Evolutionary conservation across 2,329 filamentous ascomycete genomes (phyloP).

Genomic region (Penicillium concentricum): DNA sequence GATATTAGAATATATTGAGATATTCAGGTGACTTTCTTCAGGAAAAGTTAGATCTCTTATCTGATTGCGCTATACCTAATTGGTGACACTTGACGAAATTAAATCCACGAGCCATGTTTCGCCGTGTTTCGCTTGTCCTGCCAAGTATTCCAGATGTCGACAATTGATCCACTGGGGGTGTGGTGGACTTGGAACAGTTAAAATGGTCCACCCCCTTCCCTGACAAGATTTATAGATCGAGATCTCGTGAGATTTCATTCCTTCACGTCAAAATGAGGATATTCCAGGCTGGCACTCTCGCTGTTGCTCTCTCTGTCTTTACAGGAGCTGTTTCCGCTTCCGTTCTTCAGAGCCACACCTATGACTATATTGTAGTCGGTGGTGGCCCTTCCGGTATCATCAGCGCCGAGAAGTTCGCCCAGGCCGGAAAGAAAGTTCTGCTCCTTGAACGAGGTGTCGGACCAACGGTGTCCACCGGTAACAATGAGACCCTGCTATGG

Average conservation of each 20-base stretch:
- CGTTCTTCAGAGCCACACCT: conserved; percentile 16
- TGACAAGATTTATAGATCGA: background rate
- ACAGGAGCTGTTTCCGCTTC: conserved; percentile 13
- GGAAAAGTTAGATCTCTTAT: background rate
- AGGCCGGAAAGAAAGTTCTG: conserved; percentile 25
- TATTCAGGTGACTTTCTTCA: too few species aligned
- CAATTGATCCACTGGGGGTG: background rate
- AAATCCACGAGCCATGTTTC: background rate
- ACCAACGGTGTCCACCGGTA: conserved; percentile 25
- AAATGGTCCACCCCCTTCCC: background rate
- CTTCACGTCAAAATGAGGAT: background rate
- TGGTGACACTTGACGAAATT: background rate
- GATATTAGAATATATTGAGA: background rate
- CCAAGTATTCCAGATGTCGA: background rate
- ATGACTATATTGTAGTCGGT: conserved; percentile 27
- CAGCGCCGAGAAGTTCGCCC: conserved; percentile 22
- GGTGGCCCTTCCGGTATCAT: conserved; percentile 27
- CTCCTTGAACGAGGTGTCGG: conserved; percentile 24
- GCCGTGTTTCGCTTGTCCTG: background rate
- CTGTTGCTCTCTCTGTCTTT: conserved; percentile 10
- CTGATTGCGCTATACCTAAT: conserved; percentile 4
- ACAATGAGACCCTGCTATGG: conserved; percentile 25
- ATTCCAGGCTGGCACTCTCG: conserved; percentile 14
- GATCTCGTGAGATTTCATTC: background rate
- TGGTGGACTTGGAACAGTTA: background rate